A percentile compares a stretch with the other conserved stretches of the same genome.
Conservation (phyloP, 306 rosid genomes). For the Mucuna pruriens region DNA sequence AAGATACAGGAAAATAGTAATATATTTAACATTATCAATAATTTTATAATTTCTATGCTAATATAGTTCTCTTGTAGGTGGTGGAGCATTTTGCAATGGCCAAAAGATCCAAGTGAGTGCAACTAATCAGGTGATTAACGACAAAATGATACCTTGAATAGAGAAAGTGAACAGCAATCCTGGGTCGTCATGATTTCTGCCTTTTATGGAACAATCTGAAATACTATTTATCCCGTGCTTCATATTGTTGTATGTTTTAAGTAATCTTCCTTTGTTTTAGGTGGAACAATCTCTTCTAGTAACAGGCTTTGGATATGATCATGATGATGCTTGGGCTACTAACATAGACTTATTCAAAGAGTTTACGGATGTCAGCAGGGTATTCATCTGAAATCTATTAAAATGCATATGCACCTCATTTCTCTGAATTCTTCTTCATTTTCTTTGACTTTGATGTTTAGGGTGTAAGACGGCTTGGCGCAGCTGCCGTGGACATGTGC, state of each 20-base stretch:
- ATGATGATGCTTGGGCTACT: constrained; percentile 91
- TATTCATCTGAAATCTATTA: constrained; percentile 41
- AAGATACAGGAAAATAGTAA: no score
- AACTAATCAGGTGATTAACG: constrained; percentile 61
- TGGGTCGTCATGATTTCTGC: constrained; percentile 1
- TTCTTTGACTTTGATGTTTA: constrained; percentile 40
- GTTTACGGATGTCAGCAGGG: constrained; percentile 97
- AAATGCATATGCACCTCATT: constrained; percentile 13
- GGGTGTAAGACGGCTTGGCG: constrained; percentile 99
- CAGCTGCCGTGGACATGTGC: constrained; percentile 98
- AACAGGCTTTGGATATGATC: constrained; percentile 98
- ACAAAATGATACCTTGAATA: constrained; percentile 4
- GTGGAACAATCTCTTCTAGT: constrained; percentile 91
- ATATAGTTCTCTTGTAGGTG: constrained; percentile 58
- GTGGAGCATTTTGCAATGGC: constrained; percentile 94
- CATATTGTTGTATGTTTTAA: constrained; percentile 1
- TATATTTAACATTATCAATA: no score
- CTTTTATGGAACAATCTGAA: not conserved
- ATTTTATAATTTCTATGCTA: constrained; percentile 3
- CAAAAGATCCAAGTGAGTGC: constrained; percentile 79
- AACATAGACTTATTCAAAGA: constrained; percentile 87
- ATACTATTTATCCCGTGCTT: constrained; percentile 16
- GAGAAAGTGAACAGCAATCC: not conserved
- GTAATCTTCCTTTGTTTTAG: constrained; percentile 48
- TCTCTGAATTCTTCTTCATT: not conserved